Base-by-base conservation (phyloP, 352 stramenopile genomes). In the Phytopythium montanum region DNA sequence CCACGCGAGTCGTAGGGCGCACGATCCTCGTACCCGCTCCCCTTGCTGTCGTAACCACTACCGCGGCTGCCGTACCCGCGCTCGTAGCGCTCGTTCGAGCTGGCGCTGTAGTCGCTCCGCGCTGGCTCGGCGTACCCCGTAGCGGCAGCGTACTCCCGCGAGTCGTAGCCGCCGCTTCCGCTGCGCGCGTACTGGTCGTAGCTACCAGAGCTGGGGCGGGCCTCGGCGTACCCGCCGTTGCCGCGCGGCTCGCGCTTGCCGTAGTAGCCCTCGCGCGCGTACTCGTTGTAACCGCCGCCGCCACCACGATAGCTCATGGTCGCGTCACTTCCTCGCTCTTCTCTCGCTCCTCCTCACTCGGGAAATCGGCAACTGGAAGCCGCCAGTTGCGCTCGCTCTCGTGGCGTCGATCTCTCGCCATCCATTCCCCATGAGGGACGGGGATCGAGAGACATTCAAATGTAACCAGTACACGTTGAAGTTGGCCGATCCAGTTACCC, bases 31-130 rank as follows among this genome's bases (percentile, higher is more conserved):
- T 64, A 65, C 1, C 62, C 54, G 28, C 45, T 41, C 36, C 46
- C 6, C 61, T 61, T 53, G n/a, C 57, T 36, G 26, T 61, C 56
- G 38, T 62, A 65, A 14, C 60, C 56, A 2, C 60, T 54, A 2
- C 65, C 60, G 8, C 68, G 71, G 42, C 45, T 52, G 14, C 69
- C 68, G 56, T 87, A 84, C 7, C 67, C 69, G 6, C 73, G 65
- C n/a, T 61, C 60, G 56, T 77, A 56, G 33, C 61, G 46, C 6
- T 52, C 59, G 13, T 38, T 26, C 36, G 53, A 55, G 28, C 49
- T 41, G 28, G 49, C 36, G 49, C 29, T 29, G 29, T 55, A 59
- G 0, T 51, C 69, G 53, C 58, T 56, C 28, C 74, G 72, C 2
- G 59, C 64, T 9, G 56, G n/a, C 12, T 54, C 59, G 8, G 28